Evolutionary conservation across 768 basidiomycete species (phyloP).

Genomic region (Boletus reticulatus): DNA sequence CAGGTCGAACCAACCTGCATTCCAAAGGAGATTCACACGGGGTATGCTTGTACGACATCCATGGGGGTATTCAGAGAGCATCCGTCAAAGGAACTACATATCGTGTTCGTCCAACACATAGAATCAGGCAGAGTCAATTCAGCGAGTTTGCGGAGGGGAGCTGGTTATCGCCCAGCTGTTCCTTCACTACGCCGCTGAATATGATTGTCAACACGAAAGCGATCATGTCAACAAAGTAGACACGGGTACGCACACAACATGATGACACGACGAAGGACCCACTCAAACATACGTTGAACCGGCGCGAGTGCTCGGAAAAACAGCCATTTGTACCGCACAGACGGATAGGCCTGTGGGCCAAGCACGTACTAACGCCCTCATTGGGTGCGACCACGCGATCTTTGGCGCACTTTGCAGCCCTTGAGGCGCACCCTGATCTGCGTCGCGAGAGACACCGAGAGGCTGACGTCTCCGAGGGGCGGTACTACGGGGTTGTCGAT

Average conservation of each 20-base stretch:
- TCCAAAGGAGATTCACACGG: conserved; percentile 4
- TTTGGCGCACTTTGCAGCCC: neutral
- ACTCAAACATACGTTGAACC: conserved; percentile 1
- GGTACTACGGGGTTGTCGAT: neutral
- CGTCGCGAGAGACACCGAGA: too few relatives aligned
- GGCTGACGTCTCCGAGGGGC: neutral
- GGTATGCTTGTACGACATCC: neutral
- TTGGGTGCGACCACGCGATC: neutral
- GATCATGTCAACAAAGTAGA: neutral
- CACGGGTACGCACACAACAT: neutral
- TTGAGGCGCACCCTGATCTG: neutral
- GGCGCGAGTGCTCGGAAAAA: neutral
- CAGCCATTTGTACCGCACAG: conserved; percentile 6
- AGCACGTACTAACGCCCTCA: conserved; percentile 7
- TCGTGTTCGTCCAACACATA: neutral
- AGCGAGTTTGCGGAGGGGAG: neutral
- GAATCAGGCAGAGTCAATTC: conserved; percentile 1
- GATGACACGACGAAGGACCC: neutral
- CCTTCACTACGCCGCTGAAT: neutral
- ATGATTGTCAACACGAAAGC: too few relatives aligned
- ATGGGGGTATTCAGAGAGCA: too few relatives aligned
- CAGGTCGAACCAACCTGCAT: conserved; percentile 8
- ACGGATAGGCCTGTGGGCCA: neutral
- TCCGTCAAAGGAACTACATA: too few relatives aligned
- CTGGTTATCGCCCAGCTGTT: neutral